These are phyloP conservation scores for Trichoderma afroharzianum DNA, from an alignment of 2,329 filamentous ascomycete species.

Conservation along the genomic window DNA sequence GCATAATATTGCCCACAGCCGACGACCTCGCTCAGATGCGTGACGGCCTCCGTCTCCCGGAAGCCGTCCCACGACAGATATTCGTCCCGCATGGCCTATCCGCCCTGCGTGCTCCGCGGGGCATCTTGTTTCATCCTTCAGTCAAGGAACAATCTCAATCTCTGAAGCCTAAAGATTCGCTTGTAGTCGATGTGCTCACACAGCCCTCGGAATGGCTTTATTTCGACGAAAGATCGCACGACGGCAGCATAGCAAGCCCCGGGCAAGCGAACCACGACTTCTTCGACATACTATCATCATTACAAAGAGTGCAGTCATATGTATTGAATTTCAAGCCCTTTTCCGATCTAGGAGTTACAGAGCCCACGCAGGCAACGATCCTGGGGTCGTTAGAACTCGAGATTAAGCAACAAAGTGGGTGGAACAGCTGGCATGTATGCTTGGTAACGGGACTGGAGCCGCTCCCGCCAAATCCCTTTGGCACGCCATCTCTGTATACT, in stretches of 20 bases:
- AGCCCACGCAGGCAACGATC: constrained; percentile 22
- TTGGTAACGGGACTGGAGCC: constrained; percentile 27
- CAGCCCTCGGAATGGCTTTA: constrained; percentile 29
- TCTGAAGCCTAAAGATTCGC: neutral
- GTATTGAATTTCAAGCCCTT: constrained; percentile 27
- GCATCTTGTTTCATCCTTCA: constrained; percentile 25
- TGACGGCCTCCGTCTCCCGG: neutral
- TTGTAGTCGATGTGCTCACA: constrained; percentile 22
- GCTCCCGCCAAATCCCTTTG: constrained; percentile 26
- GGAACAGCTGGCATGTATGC: constrained; percentile 19
- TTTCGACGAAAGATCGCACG: constrained; percentile 17
- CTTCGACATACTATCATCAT: neutral
- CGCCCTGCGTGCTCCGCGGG: constrained; percentile 23
- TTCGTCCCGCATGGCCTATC: constrained; percentile 25
- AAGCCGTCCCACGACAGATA: constrained; percentile 20
- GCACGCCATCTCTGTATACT: constrained; percentile 26
- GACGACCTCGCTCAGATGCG: constrained; percentile 13
- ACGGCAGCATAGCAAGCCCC: neutral
- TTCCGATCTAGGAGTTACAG: constrained; percentile 22
- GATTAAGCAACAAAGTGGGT: neutral
- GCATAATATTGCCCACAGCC: constrained; percentile 25
- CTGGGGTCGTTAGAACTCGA: constrained; percentile 26
- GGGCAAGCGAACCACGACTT: neutral
- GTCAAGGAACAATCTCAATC: neutral
- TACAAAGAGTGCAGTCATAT: constrained; percentile 20